Percentiles rank a stretch among this genome's conserved stretches.
These are phyloP conservation scores for Fusarium hainanense DNA, from an alignment of 2,329 filamentous ascomycete genomes.

Conservation along the genomic window DNA sequence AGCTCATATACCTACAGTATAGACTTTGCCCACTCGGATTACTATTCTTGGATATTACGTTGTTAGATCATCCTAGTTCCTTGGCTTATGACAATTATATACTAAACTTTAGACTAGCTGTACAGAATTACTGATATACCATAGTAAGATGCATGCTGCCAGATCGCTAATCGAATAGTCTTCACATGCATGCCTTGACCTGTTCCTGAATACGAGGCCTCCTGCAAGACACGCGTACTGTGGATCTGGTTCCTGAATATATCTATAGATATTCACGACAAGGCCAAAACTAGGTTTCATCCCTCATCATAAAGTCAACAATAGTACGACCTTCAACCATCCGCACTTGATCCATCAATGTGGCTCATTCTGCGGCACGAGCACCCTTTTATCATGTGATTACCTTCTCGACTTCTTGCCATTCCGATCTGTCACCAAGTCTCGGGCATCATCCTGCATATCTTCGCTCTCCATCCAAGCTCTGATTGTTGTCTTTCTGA, in stretches of 20 bases:
- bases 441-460: too few relatives aligned
- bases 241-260: slow-evolving; percentile 9
- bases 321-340: background rate
- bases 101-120: too few relatives aligned
- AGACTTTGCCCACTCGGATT: background rate
- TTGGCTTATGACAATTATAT: too few relatives aligned
- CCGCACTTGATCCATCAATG: too few relatives aligned
- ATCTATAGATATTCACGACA: background rate
- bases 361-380: too few relatives aligned
- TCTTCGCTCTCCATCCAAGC: too few relatives aligned
- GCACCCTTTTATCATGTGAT: too few relatives aligned
- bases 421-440: too few relatives aligned
- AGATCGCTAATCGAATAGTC: background rate
- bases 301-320: background rate
- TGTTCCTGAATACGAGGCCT: slow-evolving; percentile 1
- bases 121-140: background rate
- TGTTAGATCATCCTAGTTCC: background rate
- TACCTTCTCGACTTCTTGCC: too few relatives aligned
- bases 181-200: background rate
- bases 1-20: background rate
- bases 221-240: slow-evolving; percentile 37
- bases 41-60: background rate
- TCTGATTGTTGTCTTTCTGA: too few relatives aligned
- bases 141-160: background rate
- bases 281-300: background rate